Evolutionary conservation across 306 rosid genomes (phyloP), one percentile per base, ranked within the genome.

Genomic region (Lupinus albus): DNA sequence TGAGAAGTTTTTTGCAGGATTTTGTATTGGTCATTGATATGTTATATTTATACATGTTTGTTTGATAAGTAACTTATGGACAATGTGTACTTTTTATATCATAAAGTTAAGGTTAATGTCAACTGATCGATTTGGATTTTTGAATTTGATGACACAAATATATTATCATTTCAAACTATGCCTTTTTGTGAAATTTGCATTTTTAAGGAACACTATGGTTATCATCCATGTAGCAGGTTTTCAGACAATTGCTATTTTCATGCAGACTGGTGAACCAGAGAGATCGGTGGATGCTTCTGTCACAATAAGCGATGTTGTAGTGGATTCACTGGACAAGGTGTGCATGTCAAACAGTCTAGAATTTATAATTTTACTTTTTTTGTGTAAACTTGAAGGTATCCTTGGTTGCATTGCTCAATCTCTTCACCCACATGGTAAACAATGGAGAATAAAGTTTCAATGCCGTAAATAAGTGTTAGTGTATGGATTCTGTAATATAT

Each of bases 161-260:
- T 68, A 13, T 75, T 67, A 71, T 74, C 73, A 72, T 81, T 75
- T 53, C 82, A 73, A 65, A 55, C 63, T 78, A 67, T 75, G 67
- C 67, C 50, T 64, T 52, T 72, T 39, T 74, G 73, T 72, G 7
- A 72, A 80, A 79, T 73, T 86, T 86, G 71, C 76, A 52, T 70
- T 83, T 90, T 96, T 93, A 85, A 93, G 99, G 88, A 77, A 83
- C 78, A 85, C 82, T 90, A 86, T 90, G 88, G 82, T 86, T 86
- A 90, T 83, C 73, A 88, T 93, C 81, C 82, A 80, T 93, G 97
- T 82, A 93, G 93, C 99, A 90, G 99, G 97, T 88, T 93, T 90
- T 93, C 97, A 93, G 99, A 93, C 91, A 80, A 85, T 89, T 93
- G 84, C 94, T 93, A 85, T 93, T 90, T 93, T 93, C 92, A 86